phyloP scores from a whole-genome alignment of 306 rosid genomes.

The Sechiopsis laciniata region DNA sequence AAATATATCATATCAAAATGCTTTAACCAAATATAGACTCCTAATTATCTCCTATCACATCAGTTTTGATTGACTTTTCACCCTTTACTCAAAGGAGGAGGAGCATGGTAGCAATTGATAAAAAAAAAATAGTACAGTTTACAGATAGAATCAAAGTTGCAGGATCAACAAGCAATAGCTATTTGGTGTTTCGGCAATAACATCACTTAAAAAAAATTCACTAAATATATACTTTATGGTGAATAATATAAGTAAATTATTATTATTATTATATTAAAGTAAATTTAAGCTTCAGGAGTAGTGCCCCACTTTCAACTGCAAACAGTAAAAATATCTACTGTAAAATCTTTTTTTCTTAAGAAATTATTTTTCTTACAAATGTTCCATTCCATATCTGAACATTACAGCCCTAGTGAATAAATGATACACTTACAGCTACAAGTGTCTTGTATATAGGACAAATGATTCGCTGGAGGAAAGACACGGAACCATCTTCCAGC shows the following conservation, averaged over 20 bases:
- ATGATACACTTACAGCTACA: constrained; percentile 45
- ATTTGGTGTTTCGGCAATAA: neutral
- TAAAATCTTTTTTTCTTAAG: neutral
- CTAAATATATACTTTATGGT: neutral
- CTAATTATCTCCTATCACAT: neutral
- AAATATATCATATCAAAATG: neutral
- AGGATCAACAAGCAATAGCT: neutral
- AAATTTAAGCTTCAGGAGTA: neutral
- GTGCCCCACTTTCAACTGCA: neutral
- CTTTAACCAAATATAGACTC: neutral
- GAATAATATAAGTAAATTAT: neutral
- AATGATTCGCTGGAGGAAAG: constrained; percentile 64
- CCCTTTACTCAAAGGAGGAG: neutral
- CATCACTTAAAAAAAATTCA: neutral
- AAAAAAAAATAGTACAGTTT: neutral
- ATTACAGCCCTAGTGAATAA: constrained; percentile 1
- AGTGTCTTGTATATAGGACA: constrained; percentile 52
- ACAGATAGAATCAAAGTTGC: neutral
- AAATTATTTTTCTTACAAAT: neutral
- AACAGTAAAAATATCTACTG: constrained; percentile 6
- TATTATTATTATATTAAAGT: no score
- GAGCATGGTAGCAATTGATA: neutral
- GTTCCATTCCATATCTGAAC: neutral
- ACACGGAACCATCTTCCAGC: constrained; percentile 46
- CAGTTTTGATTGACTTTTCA: constrained; percentile 7